Evolutionary conservation across 805 yeast species (phyloP).

Genomic region (Wickerhamomyces silvicola): DNA sequence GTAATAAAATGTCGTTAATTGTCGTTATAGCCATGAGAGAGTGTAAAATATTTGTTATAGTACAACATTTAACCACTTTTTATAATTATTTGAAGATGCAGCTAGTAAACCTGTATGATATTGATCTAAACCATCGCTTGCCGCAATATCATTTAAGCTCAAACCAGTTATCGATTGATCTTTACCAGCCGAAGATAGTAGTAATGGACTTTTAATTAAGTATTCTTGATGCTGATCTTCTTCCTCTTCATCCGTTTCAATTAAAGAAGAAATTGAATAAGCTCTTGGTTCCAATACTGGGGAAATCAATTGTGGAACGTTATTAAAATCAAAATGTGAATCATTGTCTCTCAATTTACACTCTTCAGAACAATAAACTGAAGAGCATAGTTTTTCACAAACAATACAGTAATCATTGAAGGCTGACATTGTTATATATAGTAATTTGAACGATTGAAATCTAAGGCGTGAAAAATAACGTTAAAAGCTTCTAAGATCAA

Average conservation of each 20-base stretch:
- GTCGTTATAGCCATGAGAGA: background rate
- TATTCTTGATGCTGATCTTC: constrained; percentile 19
- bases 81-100: constrained; percentile 24
- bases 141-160: constrained; percentile 16
- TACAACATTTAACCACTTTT: constrained; percentile 23
- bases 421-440: constrained; percentile 25
- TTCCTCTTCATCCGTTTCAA: constrained; percentile 6
- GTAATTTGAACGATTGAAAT: no score
- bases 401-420: constrained; percentile 51
- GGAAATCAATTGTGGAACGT: constrained; percentile 23
- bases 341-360: constrained; percentile 29
- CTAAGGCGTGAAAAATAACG: no score
- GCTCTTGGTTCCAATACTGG: constrained; percentile 24
- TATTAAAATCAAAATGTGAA: constrained; percentile 20
- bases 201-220: constrained; percentile 22
- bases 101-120: constrained; percentile 18
- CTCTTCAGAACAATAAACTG: constrained; percentile 40
- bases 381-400: constrained; percentile 45
- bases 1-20: constrained; percentile 5
- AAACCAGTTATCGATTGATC: constrained; percentile 21
- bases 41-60: constrained; percentile 2
- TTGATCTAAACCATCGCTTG: constrained; percentile 15
- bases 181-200: constrained; percentile 18
- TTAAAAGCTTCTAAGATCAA: no score
- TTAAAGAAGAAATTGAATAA: constrained; percentile 15